Percentiles rank a stretch among this genome's conserved stretches.
These are phyloP conservation scores for Farysia itapuensis DNA, from an alignment of 1,284 basidiomycete species.

Conservation along the genomic window DNA sequence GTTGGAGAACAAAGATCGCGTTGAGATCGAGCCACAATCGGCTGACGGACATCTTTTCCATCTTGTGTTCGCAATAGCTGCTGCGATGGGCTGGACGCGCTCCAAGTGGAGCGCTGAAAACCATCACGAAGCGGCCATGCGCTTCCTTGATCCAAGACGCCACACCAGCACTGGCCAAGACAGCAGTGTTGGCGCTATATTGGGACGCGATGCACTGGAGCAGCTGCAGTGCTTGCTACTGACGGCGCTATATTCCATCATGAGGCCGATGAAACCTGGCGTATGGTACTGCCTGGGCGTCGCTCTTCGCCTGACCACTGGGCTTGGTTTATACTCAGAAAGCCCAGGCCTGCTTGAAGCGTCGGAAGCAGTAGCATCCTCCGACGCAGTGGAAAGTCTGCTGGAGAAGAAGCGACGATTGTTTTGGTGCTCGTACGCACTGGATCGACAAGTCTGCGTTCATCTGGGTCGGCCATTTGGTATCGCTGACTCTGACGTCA, in stretches of 20 bases:
- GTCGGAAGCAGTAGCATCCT: background rate
- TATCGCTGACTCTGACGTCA: slow-evolving; percentile 37
- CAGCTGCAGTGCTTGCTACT: slow-evolving; percentile 37
- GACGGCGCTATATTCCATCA: slow-evolving; percentile 39
- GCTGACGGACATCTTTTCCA: slow-evolving; percentile 41
- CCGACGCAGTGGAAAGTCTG: slow-evolving; percentile 18
- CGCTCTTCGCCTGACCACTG: slow-evolving; percentile 30
- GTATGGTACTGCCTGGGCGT: slow-evolving; percentile 40
- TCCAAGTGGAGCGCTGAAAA: slow-evolving; percentile 36
- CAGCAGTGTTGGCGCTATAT: slow-evolving; percentile 36
- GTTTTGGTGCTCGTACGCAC: slow-evolving; percentile 39
- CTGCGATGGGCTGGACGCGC: slow-evolving; percentile 35
- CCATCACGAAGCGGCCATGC: slow-evolving; percentile 42
- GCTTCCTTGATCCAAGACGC: slow-evolving; percentile 24
- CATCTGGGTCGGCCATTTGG: slow-evolving; percentile 37
- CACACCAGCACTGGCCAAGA: slow-evolving; percentile 9
- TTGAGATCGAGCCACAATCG: slow-evolving; percentile 31
- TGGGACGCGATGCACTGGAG: slow-evolving; percentile 35
- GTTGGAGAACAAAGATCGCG: slow-evolving; percentile 14
- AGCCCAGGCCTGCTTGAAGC: slow-evolving; percentile 20
- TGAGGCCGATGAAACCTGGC: slow-evolving; percentile 37
- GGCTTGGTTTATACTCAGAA: slow-evolving; percentile 33
- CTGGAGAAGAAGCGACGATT: slow-evolving; percentile 28
- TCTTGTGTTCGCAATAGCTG: slow-evolving; percentile 38
- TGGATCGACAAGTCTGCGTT: slow-evolving; percentile 36